Percentiles rank a stretch among this genome's conserved stretches.
Evolutionary conservation across 441 rosid species (phyloP).

Genomic region (Gossypium schwendimanii): DNA sequence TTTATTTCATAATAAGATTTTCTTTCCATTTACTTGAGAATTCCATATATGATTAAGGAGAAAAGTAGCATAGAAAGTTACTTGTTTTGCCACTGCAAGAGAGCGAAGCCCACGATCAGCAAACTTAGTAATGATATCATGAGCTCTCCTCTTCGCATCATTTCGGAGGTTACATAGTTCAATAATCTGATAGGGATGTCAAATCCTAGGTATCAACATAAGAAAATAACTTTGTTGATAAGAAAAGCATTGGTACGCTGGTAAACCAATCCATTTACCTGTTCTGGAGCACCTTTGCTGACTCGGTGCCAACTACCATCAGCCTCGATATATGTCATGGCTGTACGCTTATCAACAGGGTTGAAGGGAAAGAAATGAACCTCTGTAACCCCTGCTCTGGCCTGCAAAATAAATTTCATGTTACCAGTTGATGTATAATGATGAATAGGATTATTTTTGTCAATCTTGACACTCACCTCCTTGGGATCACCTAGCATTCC

Average conservation of each 20-base stretch:
- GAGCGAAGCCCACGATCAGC: slow-evolving; percentile 20
- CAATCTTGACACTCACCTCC: slow-evolving; percentile 28
- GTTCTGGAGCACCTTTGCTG: slow-evolving; percentile 23
- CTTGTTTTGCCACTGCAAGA: slow-evolving; percentile 13
- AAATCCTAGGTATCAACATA: not conserved
- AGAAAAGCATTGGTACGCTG: not conserved
- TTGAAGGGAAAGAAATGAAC: slow-evolving; percentile 20
- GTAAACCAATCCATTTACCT: slow-evolving; percentile 1
- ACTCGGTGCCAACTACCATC: slow-evolving; percentile 16
- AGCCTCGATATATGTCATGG: slow-evolving; percentile 4
- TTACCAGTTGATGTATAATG: not conserved
- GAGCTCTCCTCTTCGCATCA: slow-evolving; percentile 11
- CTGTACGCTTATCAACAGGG: slow-evolving; percentile 16
- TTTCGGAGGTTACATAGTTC: slow-evolving; percentile 12
- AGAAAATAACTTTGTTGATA: not conserved
- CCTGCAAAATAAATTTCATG: not conserved
- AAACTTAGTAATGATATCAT: slow-evolving; percentile 13
- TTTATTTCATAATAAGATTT: not conserved
- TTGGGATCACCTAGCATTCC: slow-evolving; percentile 66
- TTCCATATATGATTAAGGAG: not conserved
- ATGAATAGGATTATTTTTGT: not conserved
- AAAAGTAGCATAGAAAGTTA: not conserved
- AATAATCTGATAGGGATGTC: slow-evolving; percentile 7
- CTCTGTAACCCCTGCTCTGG: slow-evolving; percentile 13
- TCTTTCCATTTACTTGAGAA: not conserved